phyloP scores from a whole-genome alignment of 2,329 filamentous ascomycete genomes.

The Lasiodiplodia sp. region DNA sequence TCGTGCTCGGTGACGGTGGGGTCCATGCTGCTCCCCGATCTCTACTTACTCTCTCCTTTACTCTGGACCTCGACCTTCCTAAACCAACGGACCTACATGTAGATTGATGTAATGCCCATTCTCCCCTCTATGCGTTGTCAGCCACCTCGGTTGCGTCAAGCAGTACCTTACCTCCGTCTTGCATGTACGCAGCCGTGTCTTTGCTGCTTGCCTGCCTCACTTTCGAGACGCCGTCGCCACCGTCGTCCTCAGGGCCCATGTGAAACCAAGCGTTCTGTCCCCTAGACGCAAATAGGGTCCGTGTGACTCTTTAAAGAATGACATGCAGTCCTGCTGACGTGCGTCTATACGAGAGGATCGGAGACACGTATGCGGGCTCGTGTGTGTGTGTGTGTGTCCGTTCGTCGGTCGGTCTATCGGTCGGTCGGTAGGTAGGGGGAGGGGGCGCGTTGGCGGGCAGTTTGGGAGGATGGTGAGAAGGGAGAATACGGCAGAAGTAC shows the following conservation, averaged over 20 bases:
- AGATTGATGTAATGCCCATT: neutral
- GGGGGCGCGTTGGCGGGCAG: neutral
- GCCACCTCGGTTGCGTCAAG: neutral
- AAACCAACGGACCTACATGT: neutral
- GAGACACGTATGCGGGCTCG: slow-evolving; percentile 1
- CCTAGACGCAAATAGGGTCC: neutral
- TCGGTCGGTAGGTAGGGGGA: neutral
- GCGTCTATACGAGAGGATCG: slow-evolving; percentile 14
- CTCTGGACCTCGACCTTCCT: neutral
- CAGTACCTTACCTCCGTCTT: neutral
- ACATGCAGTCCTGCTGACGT: slow-evolving; percentile 21
- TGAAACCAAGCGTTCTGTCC: neutral
- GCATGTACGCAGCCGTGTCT: no score
- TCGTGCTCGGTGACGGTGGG: no score
- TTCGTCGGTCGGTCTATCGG: neutral
- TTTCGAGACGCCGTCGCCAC: no score
- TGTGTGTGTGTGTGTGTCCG: neutral
- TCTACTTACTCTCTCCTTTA: neutral
- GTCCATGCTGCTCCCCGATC: neutral
- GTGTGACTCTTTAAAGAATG: slow-evolving; percentile 13
- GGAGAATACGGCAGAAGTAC: no score
- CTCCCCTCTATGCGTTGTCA: neutral
- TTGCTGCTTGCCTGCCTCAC: no score
- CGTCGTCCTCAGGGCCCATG: neutral
- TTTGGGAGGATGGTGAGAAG: neutral